Conservation (phyloP, 805 yeast species). For the Candida schatavii region DNA sequence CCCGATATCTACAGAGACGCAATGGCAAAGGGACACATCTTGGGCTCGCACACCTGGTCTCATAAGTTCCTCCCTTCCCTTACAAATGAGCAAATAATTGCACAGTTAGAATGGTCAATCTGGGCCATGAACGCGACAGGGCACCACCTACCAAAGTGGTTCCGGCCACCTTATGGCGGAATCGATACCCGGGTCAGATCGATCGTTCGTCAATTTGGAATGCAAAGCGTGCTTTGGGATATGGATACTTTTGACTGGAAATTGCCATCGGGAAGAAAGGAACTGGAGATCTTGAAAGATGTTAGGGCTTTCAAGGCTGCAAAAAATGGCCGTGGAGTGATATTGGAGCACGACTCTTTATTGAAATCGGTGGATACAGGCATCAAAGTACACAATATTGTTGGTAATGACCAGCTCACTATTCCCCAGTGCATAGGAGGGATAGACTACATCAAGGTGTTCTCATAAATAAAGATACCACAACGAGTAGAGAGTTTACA, state of each 20-base stretch:
- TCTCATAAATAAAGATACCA: constrained; percentile 6
- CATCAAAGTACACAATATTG: constrained; percentile 48
- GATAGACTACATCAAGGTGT: constrained; percentile 52
- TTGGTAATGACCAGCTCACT: constrained; percentile 64
- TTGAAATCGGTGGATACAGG: constrained; percentile 67
- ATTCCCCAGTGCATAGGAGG: constrained; percentile 79
- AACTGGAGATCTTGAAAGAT: constrained; percentile 52
- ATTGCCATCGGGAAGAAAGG: constrained; percentile 48
- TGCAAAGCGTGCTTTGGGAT: constrained; percentile 89
- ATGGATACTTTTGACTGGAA: constrained; percentile 91
- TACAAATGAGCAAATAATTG: constrained; percentile 75
- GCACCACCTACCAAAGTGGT: constrained; percentile 83
- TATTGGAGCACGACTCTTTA: constrained; percentile 84
- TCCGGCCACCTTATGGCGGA: constrained; percentile 96
- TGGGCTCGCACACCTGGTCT: constrained; percentile 92
- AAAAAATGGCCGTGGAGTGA: constrained; percentile 50
- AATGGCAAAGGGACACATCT: constrained; percentile 63
- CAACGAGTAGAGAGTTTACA: not conserved
- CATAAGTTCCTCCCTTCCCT: constrained; percentile 81
- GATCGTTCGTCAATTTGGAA: constrained; percentile 78
- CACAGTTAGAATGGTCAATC: constrained; percentile 90
- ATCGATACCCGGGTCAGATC: constrained; percentile 81
- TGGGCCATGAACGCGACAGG: constrained; percentile 99
- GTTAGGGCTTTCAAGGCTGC: constrained; percentile 49
- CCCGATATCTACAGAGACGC: constrained; percentile 70